Percentiles rank a stretch among this genome's conserved stretches.
phyloP scores from a whole-genome alignment of 2,329 filamentous ascomycete genomes.

The Thermothelomyces thermophilus region DNA sequence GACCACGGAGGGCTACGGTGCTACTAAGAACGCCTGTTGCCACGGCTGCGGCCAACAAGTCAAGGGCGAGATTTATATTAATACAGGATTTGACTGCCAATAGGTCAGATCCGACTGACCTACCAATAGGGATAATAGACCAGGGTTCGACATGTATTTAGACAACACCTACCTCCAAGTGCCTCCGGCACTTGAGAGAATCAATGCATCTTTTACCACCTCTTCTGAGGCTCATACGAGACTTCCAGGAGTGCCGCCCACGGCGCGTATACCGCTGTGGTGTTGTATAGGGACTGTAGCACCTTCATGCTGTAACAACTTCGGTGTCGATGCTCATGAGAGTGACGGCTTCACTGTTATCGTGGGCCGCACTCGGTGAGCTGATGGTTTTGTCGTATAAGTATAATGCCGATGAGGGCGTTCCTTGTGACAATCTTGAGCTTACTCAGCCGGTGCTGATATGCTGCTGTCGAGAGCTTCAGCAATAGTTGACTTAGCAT shows the following conservation, averaged over 20 bases:
- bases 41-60: constrained; percentile 42
- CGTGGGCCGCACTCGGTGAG: constrained; percentile 14
- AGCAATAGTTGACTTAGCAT: neutral
- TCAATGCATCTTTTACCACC: too few relatives aligned
- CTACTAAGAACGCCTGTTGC: constrained; percentile 32
- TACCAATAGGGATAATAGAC: too few relatives aligned
- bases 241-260: too few relatives aligned
- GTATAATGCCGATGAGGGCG: neutral
- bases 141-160: too few relatives aligned
- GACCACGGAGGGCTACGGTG: constrained; percentile 22
- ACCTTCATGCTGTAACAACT: too few relatives aligned
- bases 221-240: too few relatives aligned
- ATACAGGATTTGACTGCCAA: too few relatives aligned
- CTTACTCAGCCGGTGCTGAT: neutral
- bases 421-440: neutral
- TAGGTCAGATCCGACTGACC: too few relatives aligned
- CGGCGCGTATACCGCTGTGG: too few relatives aligned
- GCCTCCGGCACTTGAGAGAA: too few relatives aligned
- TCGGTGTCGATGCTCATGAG: constrained; percentile 38
- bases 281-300: too few relatives aligned
- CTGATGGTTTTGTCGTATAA: neutral
- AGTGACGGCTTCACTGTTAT: constrained; percentile 32
- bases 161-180: too few relatives aligned
- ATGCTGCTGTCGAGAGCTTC: constrained; percentile 4
- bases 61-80: constrained; percentile 41